phyloP scores from a whole-genome alignment of 768 basidiomycete species.

The Tephrocybe rancida region DNA sequence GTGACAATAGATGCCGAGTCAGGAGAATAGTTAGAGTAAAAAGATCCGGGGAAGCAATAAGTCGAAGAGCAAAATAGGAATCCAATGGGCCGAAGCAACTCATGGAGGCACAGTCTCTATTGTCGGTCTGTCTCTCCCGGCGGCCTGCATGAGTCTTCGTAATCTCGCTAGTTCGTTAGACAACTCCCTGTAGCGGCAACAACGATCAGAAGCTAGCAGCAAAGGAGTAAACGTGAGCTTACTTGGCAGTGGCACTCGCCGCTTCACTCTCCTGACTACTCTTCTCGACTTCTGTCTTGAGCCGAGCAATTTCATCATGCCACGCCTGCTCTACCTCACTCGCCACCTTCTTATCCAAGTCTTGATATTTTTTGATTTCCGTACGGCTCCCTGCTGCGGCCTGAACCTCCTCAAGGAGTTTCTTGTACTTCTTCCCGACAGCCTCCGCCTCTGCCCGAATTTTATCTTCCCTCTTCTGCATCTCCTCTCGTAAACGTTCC shows the following conservation, averaged over 20 bases:
- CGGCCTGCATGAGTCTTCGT: slow-evolving; percentile 71
- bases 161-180: slow-evolving; percentile 68
- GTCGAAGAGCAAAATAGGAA: background rate
- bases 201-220: slow-evolving; percentile 8
- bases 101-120: slow-evolving; percentile 15
- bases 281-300: slow-evolving; percentile 57
- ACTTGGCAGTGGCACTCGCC: slow-evolving; percentile 66
- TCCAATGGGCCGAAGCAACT: background rate
- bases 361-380: slow-evolving; percentile 51
- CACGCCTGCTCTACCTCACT: slow-evolving; percentile 66
- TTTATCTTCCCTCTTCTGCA: slow-evolving; percentile 73
- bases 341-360: slow-evolving; percentile 48
- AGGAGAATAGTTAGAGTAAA: background rate
- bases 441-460: slow-evolving; percentile 68
- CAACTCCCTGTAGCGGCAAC: slow-evolving; percentile 44
- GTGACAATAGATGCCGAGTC: slow-evolving; percentile 9
- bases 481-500: slow-evolving; percentile 71
- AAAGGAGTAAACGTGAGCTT: slow-evolving; percentile 26
- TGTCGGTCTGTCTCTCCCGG: slow-evolving; percentile 31
- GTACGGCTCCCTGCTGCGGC: slow-evolving; percentile 45
- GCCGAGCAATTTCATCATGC: slow-evolving; percentile 52
- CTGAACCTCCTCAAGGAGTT: slow-evolving; percentile 65
- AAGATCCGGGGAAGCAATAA: background rate
- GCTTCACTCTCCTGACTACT: slow-evolving; percentile 57
- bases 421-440: slow-evolving; percentile 68